Base-by-base conservation (phyloP, 768 basidiomycete species). In the Mycena chlorophos region DNA sequence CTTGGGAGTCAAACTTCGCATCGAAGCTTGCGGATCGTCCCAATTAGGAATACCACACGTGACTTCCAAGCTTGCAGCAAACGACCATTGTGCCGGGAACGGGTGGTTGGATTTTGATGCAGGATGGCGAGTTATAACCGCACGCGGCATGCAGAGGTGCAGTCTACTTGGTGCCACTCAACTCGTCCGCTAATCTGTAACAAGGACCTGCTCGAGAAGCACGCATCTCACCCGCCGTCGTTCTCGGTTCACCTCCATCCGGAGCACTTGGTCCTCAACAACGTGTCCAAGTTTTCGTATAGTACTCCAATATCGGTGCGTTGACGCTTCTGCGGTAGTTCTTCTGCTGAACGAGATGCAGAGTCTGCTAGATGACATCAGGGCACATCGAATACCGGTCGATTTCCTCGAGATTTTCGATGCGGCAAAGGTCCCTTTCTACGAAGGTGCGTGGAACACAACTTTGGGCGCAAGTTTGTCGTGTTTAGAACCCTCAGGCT, bases 321-420 rank as follows among this genome's bases (percentile, higher is more conserved):
- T 22, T 43, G 46, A 23, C 52, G 20, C 13, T 40, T 42, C 10
- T 20, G n/a, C 29, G 22, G 25, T 39, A 4, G 5, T 40, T 13
- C 37, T 22, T 22, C 39, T 14, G 19, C 49, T 47, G 10, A 20
- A 5, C 16, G 17, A n/a, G 4, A 16, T 54, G 22, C 64, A 93
- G 91, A 85, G 87, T 42, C 71, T 94, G 5, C 76, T 94, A 37
- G 91, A 94, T 64, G 91, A 94, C 66, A 85, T 94, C 51, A 83
- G 89, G 45, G 86, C 86, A 6, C 83, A 89, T 62, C 79, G 90
- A 45, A 92, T 94, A 77, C 91, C 91, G 13, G 84, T 88, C 27
- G 91, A 94, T 72, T 91, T 90, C 67, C 75, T 92, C 13, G 88
- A 91, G 57, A 71, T 91, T 26, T 91, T 94, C 62, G 88, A 94